Base-by-base conservation (phyloP, 768 basidiomycete genomes). In the Lactarius hengduanensis region DNA sequence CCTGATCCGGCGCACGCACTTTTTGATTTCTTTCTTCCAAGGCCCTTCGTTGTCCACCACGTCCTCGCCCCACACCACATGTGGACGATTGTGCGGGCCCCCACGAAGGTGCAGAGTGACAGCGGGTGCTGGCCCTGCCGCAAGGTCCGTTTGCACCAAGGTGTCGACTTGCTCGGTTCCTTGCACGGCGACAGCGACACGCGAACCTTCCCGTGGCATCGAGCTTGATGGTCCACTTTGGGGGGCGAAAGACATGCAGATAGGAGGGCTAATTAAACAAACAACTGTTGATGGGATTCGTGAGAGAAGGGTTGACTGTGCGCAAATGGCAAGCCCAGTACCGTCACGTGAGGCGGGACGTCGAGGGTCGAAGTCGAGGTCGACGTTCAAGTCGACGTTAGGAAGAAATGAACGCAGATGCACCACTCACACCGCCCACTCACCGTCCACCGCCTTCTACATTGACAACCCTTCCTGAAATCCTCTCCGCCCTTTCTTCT, bases 11-110 rank as follows among this genome's bases (percentile, higher is more conserved):
- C n/a, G 11, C 22, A 53, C 50, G 26, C 13, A 53, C 50, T 53
- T 79, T 98, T 98, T 34, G 93, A 94, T 69, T 90, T 92, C 78
- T 97, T 96, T 82, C 84, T 87, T 8, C 92, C 93, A 66, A 87
- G 83, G 0, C 88, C 88, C 88, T 72, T 98, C 96, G 73, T 98
- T 97, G 75, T 98, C 96, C 3, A 66, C 65, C 18, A 66, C 65
- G 4, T 43, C 61, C 50, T 93, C 90, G 26, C 78, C 83, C 96
- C 96, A 97, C 0, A 83, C 86, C 0, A 98, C 96, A 30, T 83
- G 79, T 47, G 82, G 77, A 30, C 43, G 63, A 50, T 64, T 10
- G 22, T 57, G 65, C n/a, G 50, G 32, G 11, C 57, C 65, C n/a
- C 65, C 65, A 15, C 61, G 61, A 43, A 66, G 65, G 28, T 28